Evolutionary conservation across 768 basidiomycete species (phyloP), one percentile per base, ranked within the genome.

Genomic region (Infundibulicybe gibba): DNA sequence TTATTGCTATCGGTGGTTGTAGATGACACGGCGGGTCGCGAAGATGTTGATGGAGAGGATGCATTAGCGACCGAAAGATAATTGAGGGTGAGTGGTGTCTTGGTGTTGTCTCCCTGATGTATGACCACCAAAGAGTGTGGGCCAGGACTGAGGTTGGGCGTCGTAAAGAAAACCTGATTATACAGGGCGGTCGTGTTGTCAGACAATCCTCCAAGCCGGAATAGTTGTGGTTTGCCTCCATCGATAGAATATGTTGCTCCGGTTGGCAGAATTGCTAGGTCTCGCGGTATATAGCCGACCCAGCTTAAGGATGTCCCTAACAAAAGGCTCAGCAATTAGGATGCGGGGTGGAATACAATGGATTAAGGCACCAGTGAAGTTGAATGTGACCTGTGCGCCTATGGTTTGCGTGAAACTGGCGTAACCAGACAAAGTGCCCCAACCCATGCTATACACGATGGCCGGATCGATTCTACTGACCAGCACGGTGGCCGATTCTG

Each of bases 181-280:
- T 54, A 60, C 12, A 25, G 9, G 13, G 54, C 54, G 9, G 42
- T 25, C 5, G 35, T 41, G 37, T 48, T 44, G 6, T 47, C 41
- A 1, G 49, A 25, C 9, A 58, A 44, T 14, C 62, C 63, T 1
- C 31, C 17, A 4, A 59, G 47, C n/a, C 34, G 5, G 56, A 63
- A 40, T 10, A 43, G 25, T 16, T 49, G 17, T 37, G 58, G 46
- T 2, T 41, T 6, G 35, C 40, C 42, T 2, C 54, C 57, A 47
- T 68, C 65, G 38, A 68, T 58, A 1, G 57, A 44, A 48, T 65
- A 68, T 25, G 52, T 55, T 14, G 52, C 65, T 0, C 53, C 47
- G 11, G 54, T 54, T 9, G 59, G 11, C 15, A 46, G 51, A 30
- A 55, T 50, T 14, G 61, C 51, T 2, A 63, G 51, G 32, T 57